These are phyloP conservation scores for Mycena rebaudengoi DNA, from an alignment of 768 basidiomycete species.

Conservation along the genomic window DNA sequence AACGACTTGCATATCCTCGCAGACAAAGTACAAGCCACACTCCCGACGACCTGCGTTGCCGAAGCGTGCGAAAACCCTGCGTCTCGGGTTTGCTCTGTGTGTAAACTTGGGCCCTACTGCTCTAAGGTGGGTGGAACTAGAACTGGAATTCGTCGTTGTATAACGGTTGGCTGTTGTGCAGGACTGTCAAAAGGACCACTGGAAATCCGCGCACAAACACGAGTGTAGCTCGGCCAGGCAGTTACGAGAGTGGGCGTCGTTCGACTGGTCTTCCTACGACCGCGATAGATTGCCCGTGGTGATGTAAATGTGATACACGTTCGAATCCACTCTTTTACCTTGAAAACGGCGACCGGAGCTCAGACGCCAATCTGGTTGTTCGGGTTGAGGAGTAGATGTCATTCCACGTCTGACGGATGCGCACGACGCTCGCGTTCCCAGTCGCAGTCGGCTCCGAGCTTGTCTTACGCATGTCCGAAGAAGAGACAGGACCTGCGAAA, in stretches of 20 bases:
- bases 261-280: slow-evolving; percentile 9
- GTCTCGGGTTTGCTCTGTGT: background rate
- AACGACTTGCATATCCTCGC: slow-evolving; percentile 1
- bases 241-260: slow-evolving; percentile 7
- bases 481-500: background rate
- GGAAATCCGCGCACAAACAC: slow-evolving; percentile 2
- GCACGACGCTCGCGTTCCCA: background rate
- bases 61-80: slow-evolving; percentile 8
- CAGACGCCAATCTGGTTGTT: slow-evolving; percentile 5
- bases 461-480: slow-evolving; percentile 4
- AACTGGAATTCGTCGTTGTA: background rate
- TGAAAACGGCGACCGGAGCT: background rate
- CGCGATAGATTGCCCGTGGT: slow-evolving; percentile 2
- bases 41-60: slow-evolving; percentile 4
- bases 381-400: slow-evolving; percentile 7
- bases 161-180: slow-evolving; percentile 1
- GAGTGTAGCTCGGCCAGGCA: slow-evolving; percentile 3
- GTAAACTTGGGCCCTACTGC: slow-evolving; percentile 8
- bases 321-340: slow-evolving; percentile 9
- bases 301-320: slow-evolving; percentile 10
- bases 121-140: slow-evolving; percentile 3
- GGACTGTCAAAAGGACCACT: slow-evolving; percentile 7
- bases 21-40: slow-evolving; percentile 10
- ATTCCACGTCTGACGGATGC: slow-evolving; percentile 4
- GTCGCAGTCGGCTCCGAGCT: slow-evolving; percentile 8